Percentiles rank a stretch among this genome's conserved stretches.
phyloP scores from a whole-genome alignment of 2,329 filamentous ascomycete species.

The Dactylonectria macrodidyma region DNA sequence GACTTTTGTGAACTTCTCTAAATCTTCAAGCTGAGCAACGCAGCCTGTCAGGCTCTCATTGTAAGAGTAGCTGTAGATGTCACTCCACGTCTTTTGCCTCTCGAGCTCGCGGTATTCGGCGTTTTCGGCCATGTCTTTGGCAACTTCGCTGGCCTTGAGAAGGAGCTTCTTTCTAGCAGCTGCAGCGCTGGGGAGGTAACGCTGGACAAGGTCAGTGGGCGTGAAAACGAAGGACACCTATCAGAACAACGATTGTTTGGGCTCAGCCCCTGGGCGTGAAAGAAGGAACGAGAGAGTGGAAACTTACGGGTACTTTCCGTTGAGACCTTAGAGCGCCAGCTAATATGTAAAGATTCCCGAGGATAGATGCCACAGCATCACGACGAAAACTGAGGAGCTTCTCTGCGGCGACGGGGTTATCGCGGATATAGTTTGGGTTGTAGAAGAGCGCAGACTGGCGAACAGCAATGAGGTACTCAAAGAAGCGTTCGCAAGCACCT shows the following conservation, averaged over 20 bases:
- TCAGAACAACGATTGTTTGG: background rate
- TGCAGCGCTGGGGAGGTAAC: constrained; percentile 70
- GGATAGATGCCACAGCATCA: constrained; percentile 70
- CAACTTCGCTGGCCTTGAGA: constrained; percentile 64
- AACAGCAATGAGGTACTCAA: constrained; percentile 71
- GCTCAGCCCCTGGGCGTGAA: background rate
- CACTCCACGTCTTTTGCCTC: constrained; percentile 64
- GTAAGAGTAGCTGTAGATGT: constrained; percentile 71
- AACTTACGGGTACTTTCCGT: constrained; percentile 63
- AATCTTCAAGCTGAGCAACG: constrained; percentile 66
- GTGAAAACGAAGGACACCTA: background rate
- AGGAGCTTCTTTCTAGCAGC: constrained; percentile 67
- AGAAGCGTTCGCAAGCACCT: constrained; percentile 70
- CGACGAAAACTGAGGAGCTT: constrained; percentile 66
- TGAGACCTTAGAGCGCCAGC: constrained; percentile 68
- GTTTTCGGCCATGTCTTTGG: constrained; percentile 51
- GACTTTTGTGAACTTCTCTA: constrained; percentile 70
- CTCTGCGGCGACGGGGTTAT: constrained; percentile 64
- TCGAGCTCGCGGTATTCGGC: constrained; percentile 45
- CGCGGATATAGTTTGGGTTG: constrained; percentile 66
- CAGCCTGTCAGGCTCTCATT: constrained; percentile 69
- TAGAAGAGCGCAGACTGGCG: constrained; percentile 72
- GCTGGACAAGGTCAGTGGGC: constrained; percentile 46
- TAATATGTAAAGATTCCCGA: constrained; percentile 72
- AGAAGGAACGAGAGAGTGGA: background rate